Evolutionary conservation across 257 asterid species (phyloP).

Genomic region (Jacaranda copaia): DNA sequence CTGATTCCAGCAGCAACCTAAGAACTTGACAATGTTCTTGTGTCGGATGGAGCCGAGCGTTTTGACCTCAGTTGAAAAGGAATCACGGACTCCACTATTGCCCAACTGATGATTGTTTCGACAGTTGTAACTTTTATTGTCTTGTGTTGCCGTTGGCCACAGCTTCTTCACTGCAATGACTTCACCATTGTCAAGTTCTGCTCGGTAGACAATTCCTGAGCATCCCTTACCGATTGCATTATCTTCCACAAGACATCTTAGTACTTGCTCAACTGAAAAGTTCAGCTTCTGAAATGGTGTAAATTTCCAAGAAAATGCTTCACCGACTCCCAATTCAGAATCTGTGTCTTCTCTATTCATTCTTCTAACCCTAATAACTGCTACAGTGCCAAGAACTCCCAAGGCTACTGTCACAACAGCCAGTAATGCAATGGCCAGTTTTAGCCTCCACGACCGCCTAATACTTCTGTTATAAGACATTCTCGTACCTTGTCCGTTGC

Average conservation of each 20-base stretch:
- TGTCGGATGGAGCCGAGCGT: constrained; percentile 84
- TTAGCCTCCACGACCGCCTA: constrained; percentile 59
- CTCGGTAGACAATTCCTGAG: constrained; percentile 78
- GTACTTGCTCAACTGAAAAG: constrained; percentile 61
- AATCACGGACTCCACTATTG: constrained; percentile 58
- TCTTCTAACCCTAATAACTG: constrained; percentile 55
- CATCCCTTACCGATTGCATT: constrained; percentile 81
- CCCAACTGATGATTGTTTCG: constrained; percentile 42
- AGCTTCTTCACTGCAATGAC: constrained; percentile 78
- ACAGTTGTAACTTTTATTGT: constrained; percentile 31
- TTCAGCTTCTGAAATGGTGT: constrained; percentile 77
- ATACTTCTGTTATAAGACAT: constrained; percentile 23
- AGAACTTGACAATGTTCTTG: constrained; percentile 80
- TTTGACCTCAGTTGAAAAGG: constrained; percentile 82
- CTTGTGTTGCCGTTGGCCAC: constrained; percentile 55
- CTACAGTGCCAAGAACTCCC: constrained; percentile 63
- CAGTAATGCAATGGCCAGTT: constrained; percentile 59
- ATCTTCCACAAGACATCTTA: constrained; percentile 63
- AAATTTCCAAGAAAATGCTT: constrained; percentile 61
- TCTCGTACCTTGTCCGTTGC: constrained; percentile 40
- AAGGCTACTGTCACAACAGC: constrained; percentile 50
- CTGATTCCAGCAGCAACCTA: constrained; percentile 91
- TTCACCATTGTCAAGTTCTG: constrained; percentile 59
- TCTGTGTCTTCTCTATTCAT: constrained; percentile 55
- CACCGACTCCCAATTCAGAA: constrained; percentile 57